Evolutionary conservation across 345 rosid genomes (phyloP), one percentile per base, ranked within the genome.

Genomic region (Laguncularia racemosa): DNA sequence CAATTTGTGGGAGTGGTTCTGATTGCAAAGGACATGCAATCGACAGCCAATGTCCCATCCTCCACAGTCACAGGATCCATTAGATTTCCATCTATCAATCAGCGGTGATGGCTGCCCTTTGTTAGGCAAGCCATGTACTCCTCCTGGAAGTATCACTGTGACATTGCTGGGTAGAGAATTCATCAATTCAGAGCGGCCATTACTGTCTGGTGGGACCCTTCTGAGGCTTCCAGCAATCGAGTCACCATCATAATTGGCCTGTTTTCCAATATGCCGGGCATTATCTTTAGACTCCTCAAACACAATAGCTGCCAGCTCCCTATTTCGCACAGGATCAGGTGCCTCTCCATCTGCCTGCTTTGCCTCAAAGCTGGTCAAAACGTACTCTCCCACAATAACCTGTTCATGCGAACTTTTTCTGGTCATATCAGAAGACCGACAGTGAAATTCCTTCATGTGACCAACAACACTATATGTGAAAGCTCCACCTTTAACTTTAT

Each of bases 31-130:
- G 19, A 80, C 63, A 1, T 75, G 78, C 2, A 86, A 70, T 64
- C 80, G 74, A 63, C 98, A 92, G 56, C 96, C 98, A 16, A 86
- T 75, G 74, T 92, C 98, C 98, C 98, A 92, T 19, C 98, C 98
- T 52, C 98, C 98, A 52, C 96, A 92, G 62, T 92, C 96, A 28
- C 98, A 92, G 17, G 72, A 57, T 64, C 95, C 96, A 65, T 91
- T 85, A 5, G 82, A 66, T 62, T 52, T 83, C 95, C 95, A 91
- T 48, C 96, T 65, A 8, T 84, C 72, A 64, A 88, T 70, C 78
- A 91, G 63, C 28, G 91, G 76, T 4, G 89, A 71, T 67, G 92
- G 98, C 15, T 53, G 68, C 49, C 85, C 73, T 61, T 79, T 73
- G 67, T 63, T 71, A 28, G 93, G 92, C 59, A 88, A 56, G 62